Base-by-base conservation (phyloP, 2,329 filamentous ascomycete genomes). In the Colletotrichum cuscutae region DNA sequence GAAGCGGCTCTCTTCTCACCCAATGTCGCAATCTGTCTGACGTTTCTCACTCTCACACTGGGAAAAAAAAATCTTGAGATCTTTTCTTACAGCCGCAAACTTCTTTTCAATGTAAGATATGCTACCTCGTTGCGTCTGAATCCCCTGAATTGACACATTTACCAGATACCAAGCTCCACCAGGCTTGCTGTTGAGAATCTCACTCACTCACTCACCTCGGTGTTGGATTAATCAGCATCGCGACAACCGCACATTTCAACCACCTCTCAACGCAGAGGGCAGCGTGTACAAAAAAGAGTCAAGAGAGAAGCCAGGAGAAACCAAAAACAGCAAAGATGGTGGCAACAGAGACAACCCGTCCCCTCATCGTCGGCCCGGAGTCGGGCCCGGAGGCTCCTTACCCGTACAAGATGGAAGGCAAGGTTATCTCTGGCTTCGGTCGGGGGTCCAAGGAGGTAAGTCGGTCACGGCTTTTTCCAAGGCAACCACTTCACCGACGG, bases 401-500 rank as follows among this genome's bases (percentile, higher is more conserved):
- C 82, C 97, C 97, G 0, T 88, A 98, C 77, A 90, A 89, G 77
- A 92, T 98, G 84, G 92, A 93, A 74, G 97, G 97, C 28, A 90
- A 92, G 68, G 95, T 99, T 28, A 95, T 98, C 78, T 93, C 94
- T 78, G 97, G 97, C 42, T 98, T 98, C 82, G 96, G 97, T 54
- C 90, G 97, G 73, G 97, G 97, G 19, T 97, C 94, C 79, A 97
- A 95, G 86, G 95, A 98, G 84, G 94, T 95, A 81, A 72, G 84
- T 80, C 54, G 24, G 42, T 49, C 15, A 19, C 42, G 15, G n/a
- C 19, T 12, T 13, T 13, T 54, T 35, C 32, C 0, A 5, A 35
- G 32, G 32, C 61, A 28, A 11, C 28, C 19, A 12, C 1, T 49
- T 63, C 42, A 26, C n/a, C 46, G 12, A 35, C n/a, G 3, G 1